These are phyloP conservation scores for Ophiostoma ulmi DNA, from an alignment of 2,329 filamentous ascomycete genomes.

Conservation along the genomic window DNA sequence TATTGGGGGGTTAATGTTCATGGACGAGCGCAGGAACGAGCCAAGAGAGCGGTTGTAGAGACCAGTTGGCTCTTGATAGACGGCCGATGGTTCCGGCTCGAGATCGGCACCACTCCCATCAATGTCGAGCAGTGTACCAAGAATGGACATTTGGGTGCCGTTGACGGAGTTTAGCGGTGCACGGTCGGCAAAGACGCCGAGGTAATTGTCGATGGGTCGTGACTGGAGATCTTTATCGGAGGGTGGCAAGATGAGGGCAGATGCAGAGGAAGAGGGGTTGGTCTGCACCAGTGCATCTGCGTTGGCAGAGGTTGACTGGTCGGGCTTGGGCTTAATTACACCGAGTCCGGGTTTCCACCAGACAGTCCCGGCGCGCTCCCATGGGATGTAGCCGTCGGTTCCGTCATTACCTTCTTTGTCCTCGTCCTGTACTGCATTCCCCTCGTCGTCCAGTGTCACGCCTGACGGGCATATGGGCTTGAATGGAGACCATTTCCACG, in stretches of 20 bases:
- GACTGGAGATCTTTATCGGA: constrained; percentile 34
- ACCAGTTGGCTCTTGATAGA: constrained; percentile 32
- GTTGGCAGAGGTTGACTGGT: not conserved
- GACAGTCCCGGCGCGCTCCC: not conserved
- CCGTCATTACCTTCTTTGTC: not conserved
- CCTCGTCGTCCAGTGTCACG: constrained; percentile 30
- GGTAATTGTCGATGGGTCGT: constrained; percentile 55
- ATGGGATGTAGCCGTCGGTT: not conserved
- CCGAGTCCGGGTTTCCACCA: constrained; percentile 1
- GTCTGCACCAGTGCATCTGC: not conserved
- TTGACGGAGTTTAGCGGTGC: constrained; percentile 67
- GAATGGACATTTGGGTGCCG: constrained; percentile 69
- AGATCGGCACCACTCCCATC: constrained; percentile 49
- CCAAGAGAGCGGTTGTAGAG: constrained; percentile 68
- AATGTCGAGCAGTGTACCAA: constrained; percentile 75
- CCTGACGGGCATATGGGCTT: constrained; percentile 31
- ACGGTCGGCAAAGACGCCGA: constrained; percentile 60
- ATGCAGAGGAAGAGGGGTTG: not conserved
- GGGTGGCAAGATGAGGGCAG: not conserved
- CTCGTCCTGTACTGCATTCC: constrained; percentile 27
- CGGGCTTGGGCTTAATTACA: not conserved
- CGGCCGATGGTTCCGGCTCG: constrained; percentile 21
- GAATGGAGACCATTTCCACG: constrained; percentile 40
- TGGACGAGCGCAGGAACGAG: constrained; percentile 61
- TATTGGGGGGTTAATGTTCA: constrained; percentile 55